Evolutionary conservation across 371 early-diverging fungal species (phyloP), one percentile per base, ranked within the genome.

Genomic region (Rhizopus microsporus): DNA sequence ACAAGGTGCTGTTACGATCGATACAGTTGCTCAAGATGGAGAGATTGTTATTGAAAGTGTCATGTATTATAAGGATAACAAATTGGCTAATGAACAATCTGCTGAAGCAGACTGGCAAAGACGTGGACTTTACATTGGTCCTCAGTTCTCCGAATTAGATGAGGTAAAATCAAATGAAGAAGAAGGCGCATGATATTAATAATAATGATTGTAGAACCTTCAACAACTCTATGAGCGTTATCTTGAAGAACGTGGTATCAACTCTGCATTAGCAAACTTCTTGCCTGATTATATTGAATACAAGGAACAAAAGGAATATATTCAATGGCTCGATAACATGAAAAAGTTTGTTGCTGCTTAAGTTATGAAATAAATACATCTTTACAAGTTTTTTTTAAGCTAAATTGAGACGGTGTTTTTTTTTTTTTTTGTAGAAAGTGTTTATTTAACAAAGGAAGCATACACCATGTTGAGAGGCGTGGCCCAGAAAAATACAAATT

Each of bases 271-370:
- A 17, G 89, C 92, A 34, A 80, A 85, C 68, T 93, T 94, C 65
- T 83, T 96, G 51, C 89, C 92, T 53, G 83, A 76, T 60, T 96
- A 90, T 71, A 85, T 94, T 60, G 93, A 93, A 76, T 81, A 81
- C 84, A 96, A 95, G 83, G 96, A 96, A 74, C 95, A 94, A 83
- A 75, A 80, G 57, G 96, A 96, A 80, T 96, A 96, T 71, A 72
- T 83, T 32, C 63, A 75, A 66, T 96, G 96, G 96, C 80, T 96
- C 39, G 72, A 86, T 62, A 81, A 83, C 49, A 88, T 94, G 60
- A 82, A 82, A 57, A 75, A 77, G 44, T 94, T 93, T 68, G 84
- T 95, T 52, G 34, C 59, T 56, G 65, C 61, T 16, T 72, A 65
- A 65, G 39, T 35, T 16, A 39, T 16, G 5, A 39, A 39, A 29